Percentiles rank a stretch among this genome's conserved stretches.
Conservation (phyloP, 805 yeast species). For the Wickerhamia fluorescens region DNA sequence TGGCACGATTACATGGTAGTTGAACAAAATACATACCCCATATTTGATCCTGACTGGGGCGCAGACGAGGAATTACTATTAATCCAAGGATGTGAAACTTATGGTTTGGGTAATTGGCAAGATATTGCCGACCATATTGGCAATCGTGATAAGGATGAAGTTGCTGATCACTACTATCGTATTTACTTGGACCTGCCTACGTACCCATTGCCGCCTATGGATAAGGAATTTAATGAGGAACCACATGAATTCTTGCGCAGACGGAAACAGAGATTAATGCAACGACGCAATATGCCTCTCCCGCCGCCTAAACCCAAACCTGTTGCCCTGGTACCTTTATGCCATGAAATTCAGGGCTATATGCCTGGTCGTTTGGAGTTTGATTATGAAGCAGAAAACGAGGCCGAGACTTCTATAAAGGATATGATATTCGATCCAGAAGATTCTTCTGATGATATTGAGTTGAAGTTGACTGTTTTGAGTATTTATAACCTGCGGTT, state of each 20-base stretch:
- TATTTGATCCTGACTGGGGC: slow-evolving; percentile 89
- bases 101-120: slow-evolving; percentile 96
- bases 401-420: slow-evolving; percentile 88
- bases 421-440: slow-evolving; percentile 96
- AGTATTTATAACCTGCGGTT: slow-evolving; percentile 87
- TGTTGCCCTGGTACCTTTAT: slow-evolving; percentile 86
- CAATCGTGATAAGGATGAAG: slow-evolving; percentile 86
- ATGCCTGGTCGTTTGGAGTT: slow-evolving; percentile 99
- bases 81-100: slow-evolving; percentile 85
- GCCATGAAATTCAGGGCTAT: slow-evolving; percentile 95
- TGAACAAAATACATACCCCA: slow-evolving; percentile 93
- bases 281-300: slow-evolving; percentile 61
- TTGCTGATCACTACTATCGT: slow-evolving; percentile 70
- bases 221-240: slow-evolving; percentile 58
- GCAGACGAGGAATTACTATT: slow-evolving; percentile 92
- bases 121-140: slow-evolving; percentile 97
- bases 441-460: slow-evolving; percentile 82
- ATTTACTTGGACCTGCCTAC: slow-evolving; percentile 61
- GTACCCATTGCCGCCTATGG: slow-evolving; percentile 88
- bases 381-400: slow-evolving; percentile 94
- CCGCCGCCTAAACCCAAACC: slow-evolving; percentile 84
- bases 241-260: slow-evolving; percentile 63
- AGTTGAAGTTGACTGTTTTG: slow-evolving; percentile 77
- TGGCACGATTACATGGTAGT: slow-evolving; percentile 88
- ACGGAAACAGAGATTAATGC: slow-evolving; percentile 66